Percentiles rank a stretch among this genome's conserved stretches.
These are phyloP conservation scores for Cercophora sp. DNA, from an alignment of 495 filamentous ascomycete species.

Conservation along the genomic window DNA sequence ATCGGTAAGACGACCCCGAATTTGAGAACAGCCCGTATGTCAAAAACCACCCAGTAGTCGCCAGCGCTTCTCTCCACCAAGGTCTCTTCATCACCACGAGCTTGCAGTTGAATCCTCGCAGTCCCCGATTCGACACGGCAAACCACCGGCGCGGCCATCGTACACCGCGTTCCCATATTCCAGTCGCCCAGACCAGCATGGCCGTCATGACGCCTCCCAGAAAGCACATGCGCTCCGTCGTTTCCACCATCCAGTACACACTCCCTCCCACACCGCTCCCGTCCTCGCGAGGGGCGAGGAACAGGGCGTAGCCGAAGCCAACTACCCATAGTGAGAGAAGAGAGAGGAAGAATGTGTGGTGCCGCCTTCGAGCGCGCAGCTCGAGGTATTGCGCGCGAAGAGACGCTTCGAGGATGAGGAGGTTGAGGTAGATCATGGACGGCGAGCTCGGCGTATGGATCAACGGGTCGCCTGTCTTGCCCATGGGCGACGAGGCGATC, in stretches of 20 bases:
- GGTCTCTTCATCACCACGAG: conserved; percentile 80
- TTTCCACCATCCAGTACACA: conserved; percentile 93
- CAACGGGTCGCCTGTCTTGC: conserved; percentile 64
- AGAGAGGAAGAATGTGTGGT: conserved; percentile 91
- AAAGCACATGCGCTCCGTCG: conserved; percentile 79
- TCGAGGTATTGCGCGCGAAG: conserved; percentile 89
- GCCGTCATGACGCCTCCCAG: conserved; percentile 80
- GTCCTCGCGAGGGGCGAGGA: conserved; percentile 85
- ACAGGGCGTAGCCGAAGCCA: conserved; percentile 82
- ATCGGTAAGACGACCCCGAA: conserved; percentile 61
- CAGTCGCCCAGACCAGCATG: conserved; percentile 84
- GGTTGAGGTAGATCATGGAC: conserved; percentile 97
- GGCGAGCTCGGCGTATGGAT: conserved; percentile 78
- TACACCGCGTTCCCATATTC: conserved; percentile 91
- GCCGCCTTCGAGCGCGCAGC: conserved; percentile 79
- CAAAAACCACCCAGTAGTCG: conserved; percentile 68
- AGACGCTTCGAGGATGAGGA: conserved; percentile 92
- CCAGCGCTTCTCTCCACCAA: conserved; percentile 73
- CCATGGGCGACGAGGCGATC: conserved; percentile 35
- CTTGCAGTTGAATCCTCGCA: conserved; percentile 91
- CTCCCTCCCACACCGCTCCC: conserved; percentile 84
- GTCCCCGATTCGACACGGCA: conserved; percentile 77
- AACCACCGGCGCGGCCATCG: conserved; percentile 94
- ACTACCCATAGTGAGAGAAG: conserved; percentile 73
- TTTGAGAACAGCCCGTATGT: conserved; percentile 68